Evolutionary conservation across 2,329 filamentous ascomycete species (phyloP).

Genomic region (Talaromyces sp.): DNA sequence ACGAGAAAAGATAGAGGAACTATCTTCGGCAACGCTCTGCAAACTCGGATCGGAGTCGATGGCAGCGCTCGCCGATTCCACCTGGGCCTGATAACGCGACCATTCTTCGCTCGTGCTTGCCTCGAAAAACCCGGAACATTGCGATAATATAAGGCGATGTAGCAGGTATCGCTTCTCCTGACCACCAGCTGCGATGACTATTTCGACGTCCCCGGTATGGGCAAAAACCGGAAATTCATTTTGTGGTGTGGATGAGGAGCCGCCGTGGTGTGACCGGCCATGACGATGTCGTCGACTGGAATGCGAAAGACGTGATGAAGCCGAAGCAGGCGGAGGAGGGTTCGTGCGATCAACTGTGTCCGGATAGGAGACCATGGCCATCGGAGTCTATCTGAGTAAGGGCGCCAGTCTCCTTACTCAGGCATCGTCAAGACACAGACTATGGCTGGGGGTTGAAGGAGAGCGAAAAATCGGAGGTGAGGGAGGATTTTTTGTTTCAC

Average conservation of each 20-base stretch:
- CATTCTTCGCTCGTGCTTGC: slow-evolving; percentile 73
- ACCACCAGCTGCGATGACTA: slow-evolving; percentile 66
- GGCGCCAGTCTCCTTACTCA: slow-evolving; percentile 16
- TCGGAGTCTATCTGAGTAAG: slow-evolving; percentile 12
- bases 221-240: slow-evolving; percentile 94
- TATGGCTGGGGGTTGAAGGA: background rate
- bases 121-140: slow-evolving; percentile 93
- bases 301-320: slow-evolving; percentile 61
- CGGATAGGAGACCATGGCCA: slow-evolving; percentile 43
- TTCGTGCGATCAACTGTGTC: slow-evolving; percentile 52
- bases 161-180: slow-evolving; percentile 82
- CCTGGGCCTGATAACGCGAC: slow-evolving; percentile 47
- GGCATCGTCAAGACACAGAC: slow-evolving; percentile 10
- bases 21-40: slow-evolving; percentile 37
- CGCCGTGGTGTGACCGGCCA: slow-evolving; percentile 76
- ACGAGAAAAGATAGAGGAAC: slow-evolving; percentile 37
- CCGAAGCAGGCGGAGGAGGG: slow-evolving; percentile 59
- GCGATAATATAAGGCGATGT: slow-evolving; percentile 79
- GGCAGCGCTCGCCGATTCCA: slow-evolving; percentile 33
- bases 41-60: slow-evolving; percentile 45
- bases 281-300: slow-evolving; percentile 67
- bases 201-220: slow-evolving; percentile 89
- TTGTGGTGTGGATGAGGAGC: slow-evolving; percentile 64
- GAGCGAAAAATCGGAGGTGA: background rate
- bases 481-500: background rate